Evolutionary conservation across 192 early-diverging fungal genomes (phyloP).

Genomic region (Nowakowskiella sp.): DNA sequence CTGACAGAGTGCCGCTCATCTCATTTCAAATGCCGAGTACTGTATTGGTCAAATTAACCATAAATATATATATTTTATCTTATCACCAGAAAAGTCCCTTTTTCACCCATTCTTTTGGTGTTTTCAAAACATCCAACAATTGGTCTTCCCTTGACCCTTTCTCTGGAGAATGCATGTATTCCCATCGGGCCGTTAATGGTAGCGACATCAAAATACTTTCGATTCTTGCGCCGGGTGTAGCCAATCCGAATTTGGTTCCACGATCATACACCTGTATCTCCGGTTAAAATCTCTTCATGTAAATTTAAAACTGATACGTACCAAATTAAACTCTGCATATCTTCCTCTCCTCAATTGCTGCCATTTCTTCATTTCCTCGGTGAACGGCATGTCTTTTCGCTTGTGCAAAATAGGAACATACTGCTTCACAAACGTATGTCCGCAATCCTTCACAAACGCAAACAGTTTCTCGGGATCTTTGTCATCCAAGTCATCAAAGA

Average conservation of each 20-base stretch:
- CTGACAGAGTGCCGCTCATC: too few species aligned
- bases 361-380: constrained; percentile 74
- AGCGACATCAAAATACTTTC: constrained; percentile 93
- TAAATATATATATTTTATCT: too few species aligned
- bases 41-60: too few species aligned
- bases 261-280: constrained; percentile 62
- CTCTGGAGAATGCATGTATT: constrained; percentile 73
- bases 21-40: too few species aligned
- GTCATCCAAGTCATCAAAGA: constrained; percentile 86
- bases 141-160: constrained; percentile 63
- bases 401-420: constrained; percentile 83
- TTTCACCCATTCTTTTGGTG: constrained; percentile 70
- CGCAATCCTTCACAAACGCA: constrained; percentile 73
- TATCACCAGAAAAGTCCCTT: too few species aligned
- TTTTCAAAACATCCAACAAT: constrained; percentile 71
- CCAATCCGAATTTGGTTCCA: constrained; percentile 96
- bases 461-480: constrained; percentile 61
- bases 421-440: constrained; percentile 68
- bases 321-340: constrained; percentile 97
- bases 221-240: constrained; percentile 91
- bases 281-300: background rate
- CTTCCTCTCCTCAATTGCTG: constrained; percentile 91
- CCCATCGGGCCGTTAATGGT: constrained; percentile 91
- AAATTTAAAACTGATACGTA: constrained; percentile 24
- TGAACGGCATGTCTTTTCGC: constrained; percentile 72